These are phyloP conservation scores for Fraxinus baroniana DNA, from an alignment of 305 asterid genomes.

Conservation along the genomic window DNA sequence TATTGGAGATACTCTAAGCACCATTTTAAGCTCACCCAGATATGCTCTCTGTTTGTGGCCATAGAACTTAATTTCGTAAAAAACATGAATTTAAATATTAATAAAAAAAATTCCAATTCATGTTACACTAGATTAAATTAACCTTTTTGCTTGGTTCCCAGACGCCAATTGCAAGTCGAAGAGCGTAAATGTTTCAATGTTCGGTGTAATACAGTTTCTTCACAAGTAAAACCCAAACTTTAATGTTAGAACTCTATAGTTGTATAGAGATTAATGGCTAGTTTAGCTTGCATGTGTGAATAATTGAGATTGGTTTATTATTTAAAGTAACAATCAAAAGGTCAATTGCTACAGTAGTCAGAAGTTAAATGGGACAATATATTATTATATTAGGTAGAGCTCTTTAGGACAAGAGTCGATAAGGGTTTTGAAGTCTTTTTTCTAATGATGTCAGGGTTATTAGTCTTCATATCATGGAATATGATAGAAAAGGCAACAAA, in stretches of 20 bases:
- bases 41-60: not conserved
- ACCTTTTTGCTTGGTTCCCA: not conserved
- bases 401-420: not conserved
- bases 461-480: not conserved
- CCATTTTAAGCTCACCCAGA: not conserved
- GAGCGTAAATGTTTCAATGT: not conserved
- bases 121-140: not conserved
- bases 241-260: not conserved
- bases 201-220: not conserved
- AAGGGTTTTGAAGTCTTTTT: not conserved
- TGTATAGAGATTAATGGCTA: not conserved
- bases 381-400: not conserved
- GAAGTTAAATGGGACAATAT: not conserved
- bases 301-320: not conserved
- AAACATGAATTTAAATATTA: not conserved
- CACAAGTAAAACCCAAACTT: not conserved
- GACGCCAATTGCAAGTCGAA: not conserved
- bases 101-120: not conserved
- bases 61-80: not conserved
- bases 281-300: not conserved
- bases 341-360: not conserved
- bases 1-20: not conserved
- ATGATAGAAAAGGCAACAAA: not conserved
- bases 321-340: not conserved
- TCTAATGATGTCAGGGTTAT: not conserved